Evolutionary conservation across 805 yeast genomes (phyloP).

Genomic region (Sungouiella blattae): DNA sequence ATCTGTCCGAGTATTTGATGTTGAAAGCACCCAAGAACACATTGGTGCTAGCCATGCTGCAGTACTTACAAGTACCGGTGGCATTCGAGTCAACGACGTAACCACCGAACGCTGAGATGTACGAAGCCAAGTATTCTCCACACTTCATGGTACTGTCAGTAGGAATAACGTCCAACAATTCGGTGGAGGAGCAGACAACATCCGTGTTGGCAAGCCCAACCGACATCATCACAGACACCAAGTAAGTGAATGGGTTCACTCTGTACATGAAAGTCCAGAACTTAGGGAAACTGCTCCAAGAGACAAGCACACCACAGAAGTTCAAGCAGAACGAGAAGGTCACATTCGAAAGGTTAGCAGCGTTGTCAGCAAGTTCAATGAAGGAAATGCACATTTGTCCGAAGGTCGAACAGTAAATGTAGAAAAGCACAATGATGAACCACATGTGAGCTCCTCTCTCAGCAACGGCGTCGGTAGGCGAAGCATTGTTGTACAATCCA

Average conservation of each 20-base stretch:
- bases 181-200: constrained; percentile 34
- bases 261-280: constrained; percentile 75
- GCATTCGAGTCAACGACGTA: constrained; percentile 40
- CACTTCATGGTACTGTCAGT: constrained; percentile 17
- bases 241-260: constrained; percentile 61
- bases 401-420: constrained; percentile 52
- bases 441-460: constrained; percentile 59
- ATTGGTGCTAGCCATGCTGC: constrained; percentile 49
- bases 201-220: constrained; percentile 27
- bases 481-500: constrained; percentile 44
- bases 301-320: constrained; percentile 35
- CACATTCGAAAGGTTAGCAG: constrained; percentile 57
- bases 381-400: constrained; percentile 61
- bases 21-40: constrained; percentile 48
- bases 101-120: constrained; percentile 44
- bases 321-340: constrained; percentile 53
- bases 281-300: constrained; percentile 21
- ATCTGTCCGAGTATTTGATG: constrained; percentile 47
- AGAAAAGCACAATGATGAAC: constrained; percentile 42
- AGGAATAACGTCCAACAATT: constrained; percentile 20
- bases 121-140: constrained; percentile 18
- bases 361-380: constrained; percentile 55
- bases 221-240: constrained; percentile 51
- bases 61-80: background rate
- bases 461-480: constrained; percentile 42